These are phyloP conservation scores for Begonia masoniana DNA, from an alignment of 306 rosid species.

Conservation along the genomic window DNA sequence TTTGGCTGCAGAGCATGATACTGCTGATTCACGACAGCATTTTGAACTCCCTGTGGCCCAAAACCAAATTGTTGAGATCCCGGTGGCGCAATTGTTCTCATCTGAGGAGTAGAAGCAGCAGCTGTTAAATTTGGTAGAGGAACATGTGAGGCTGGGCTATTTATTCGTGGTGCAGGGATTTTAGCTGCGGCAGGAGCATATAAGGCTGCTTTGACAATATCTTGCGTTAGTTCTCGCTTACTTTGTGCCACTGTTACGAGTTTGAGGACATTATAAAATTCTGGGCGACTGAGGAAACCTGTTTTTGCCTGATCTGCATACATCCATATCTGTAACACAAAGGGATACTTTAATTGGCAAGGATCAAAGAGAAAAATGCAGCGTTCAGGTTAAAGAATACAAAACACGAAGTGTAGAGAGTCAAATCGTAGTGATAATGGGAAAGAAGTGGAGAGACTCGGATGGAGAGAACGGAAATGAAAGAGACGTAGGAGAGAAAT, in stretches of 20 bases:
- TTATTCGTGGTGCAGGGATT: slow-evolving; percentile 81
- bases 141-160: slow-evolving; percentile 37
- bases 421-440: too few relatives aligned
- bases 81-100: slow-evolving; percentile 31
- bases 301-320: slow-evolving; percentile 83
- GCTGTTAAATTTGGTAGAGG: slow-evolving; percentile 29
- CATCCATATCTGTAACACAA: slow-evolving; percentile 66
- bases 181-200: slow-evolving; percentile 84
- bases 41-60: slow-evolving; percentile 53
- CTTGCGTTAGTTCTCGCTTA: slow-evolving; percentile 78
- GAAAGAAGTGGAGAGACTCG: too few relatives aligned
- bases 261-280: slow-evolving; percentile 84
- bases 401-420: too few relatives aligned
- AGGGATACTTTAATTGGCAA: not conserved
- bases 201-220: slow-evolving; percentile 78
- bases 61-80: slow-evolving; percentile 52
- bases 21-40: slow-evolving; percentile 35
- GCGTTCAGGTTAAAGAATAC: too few relatives aligned
- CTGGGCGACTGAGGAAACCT: slow-evolving; percentile 75
- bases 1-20: slow-evolving; percentile 45
- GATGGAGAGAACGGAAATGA: too few relatives aligned
- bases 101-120: slow-evolving; percentile 35
- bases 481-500: too few relatives aligned
- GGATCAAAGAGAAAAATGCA: too few relatives aligned
- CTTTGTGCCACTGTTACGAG: slow-evolving; percentile 95